Evolutionary conservation across 2,329 filamentous ascomycete genomes (phyloP), one percentile per base, ranked within the genome.

Genomic region (Tolypocladium endophyticum): DNA sequence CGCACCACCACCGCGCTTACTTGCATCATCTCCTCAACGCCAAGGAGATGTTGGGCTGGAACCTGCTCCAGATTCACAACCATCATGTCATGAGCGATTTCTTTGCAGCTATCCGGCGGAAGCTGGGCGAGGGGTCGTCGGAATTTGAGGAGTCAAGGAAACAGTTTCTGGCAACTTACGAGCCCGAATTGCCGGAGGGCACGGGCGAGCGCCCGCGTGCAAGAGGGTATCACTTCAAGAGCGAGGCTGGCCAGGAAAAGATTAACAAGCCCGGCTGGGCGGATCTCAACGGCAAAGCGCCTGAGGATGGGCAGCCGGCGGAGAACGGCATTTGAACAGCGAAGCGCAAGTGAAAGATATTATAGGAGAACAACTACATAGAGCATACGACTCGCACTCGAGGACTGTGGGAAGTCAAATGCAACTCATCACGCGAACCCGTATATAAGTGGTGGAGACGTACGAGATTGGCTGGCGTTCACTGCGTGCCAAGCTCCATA

Each of bases 1-100:
- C 79, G 2, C 83, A 82, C 23, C 93, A 97, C 72, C 91, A 96
- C 73, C 80, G 87, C 56, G 93, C 94, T 0, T 99, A 90, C 73
- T 70, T 99, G 41, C 88, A 92, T 64, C 94, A 99, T 72, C 81
- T 97, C 1, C 83, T 99, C 7, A 81, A 85, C 55, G 92, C 94
- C 0, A 95, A 92, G 69, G 94, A 99, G 74, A 97, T 99, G 94
- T 84, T 97, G 5, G 93, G 88, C 30, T 99, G 94, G 94, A 89
- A 88, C 0, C 80, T 99, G 9, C 79, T 99, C 9, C 93, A 97
- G 72, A 81, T 96, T 4, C 94, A 99, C 75, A 99, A 99, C 71
- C 87, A 95, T 71, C 81, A 86, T 62, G 75, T 88, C 9, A 73
- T 96, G 58, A 81, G 83, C 54, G 68, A 75, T 0, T 96, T 97